Conservation (phyloP, 495 filamentous ascomycete species). For the Penicillium maclennaniae region DNA sequence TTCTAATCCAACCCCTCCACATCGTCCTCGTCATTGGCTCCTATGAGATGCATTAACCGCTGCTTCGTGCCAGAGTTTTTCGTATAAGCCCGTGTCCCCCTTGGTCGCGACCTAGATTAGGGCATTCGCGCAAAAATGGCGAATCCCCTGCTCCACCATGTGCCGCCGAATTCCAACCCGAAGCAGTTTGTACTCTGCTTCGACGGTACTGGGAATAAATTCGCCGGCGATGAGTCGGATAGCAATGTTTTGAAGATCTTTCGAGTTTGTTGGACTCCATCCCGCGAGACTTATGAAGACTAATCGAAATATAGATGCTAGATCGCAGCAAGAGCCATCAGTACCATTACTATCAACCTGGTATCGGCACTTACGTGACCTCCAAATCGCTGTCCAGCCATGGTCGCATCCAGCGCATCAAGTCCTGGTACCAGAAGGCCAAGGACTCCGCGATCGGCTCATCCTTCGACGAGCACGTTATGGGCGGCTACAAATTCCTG, state of each 20-base stretch:
- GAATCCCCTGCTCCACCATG: constrained; percentile 4
- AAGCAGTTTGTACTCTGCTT: constrained; percentile 76
- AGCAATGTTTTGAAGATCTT: constrained; percentile 92
- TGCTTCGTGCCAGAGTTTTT: neutral
- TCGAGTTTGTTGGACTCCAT: constrained; percentile 34
- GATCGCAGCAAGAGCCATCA: constrained; percentile 51
- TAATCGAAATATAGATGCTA: constrained; percentile 37
- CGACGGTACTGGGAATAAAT: constrained; percentile 88
- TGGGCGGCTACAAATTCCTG: constrained; percentile 82
- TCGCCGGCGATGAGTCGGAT: constrained; percentile 72
- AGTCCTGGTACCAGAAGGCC: constrained; percentile 74
- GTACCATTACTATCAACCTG: constrained; percentile 52
- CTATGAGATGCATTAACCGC: neutral
- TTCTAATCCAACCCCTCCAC: constrained; percentile 11
- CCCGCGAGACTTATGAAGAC: neutral
- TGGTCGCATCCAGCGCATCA: constrained; percentile 57
- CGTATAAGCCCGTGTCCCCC: constrained; percentile 9
- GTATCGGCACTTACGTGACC: constrained; percentile 80
- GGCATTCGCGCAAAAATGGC: constrained; percentile 6
- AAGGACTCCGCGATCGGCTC: constrained; percentile 83
- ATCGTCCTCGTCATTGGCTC: neutral
- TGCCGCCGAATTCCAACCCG: constrained; percentile 21
- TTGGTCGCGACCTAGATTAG: neutral
- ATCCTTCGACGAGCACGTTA: constrained; percentile 78
- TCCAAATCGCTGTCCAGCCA: constrained; percentile 65